Base-by-base conservation (phyloP, 139 green algal genomes). In the Parachlorella kessleri region DNA sequence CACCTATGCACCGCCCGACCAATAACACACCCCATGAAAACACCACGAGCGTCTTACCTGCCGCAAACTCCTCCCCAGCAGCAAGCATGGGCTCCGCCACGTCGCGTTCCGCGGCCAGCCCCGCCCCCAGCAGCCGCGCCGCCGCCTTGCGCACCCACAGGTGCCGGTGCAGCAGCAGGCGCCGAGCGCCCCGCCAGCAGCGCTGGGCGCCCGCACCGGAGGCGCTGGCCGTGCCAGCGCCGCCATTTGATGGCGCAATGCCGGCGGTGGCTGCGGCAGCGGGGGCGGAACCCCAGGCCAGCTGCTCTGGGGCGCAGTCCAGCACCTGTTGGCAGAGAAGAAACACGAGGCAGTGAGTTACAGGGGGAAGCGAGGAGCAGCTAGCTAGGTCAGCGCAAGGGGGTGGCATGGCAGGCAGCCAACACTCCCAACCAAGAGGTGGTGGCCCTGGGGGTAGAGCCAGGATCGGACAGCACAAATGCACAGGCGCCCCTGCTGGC, bases 121-220 rank as follows among this genome's bases (percentile, higher is more conserved):
- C 87, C 10, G 77, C 28, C 6, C 91, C 92, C 36, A 98, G 39
- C 71, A 98, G 83, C 39, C 95, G 86, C 26, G 75, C 85, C 10
- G 88, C 86, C 23, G 89, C 93, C 76, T 92, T 94, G 35, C 93
- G 91, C 69, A 98, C 92, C 95, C 95, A 98, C 64, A 88, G 30
- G 85, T 98, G 95, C 0, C 76, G 81, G 71, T 93, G 85, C 74
- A 91, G 76, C 75, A 80, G 74, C 79, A 75, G 54, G 75, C 55
- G 39, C 53, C 40, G 55, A 4, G 79, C 54, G n/a, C 59, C 55
- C 26, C 38, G 38, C 70, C 79, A 84, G 79, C 48, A 71, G 40
- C 70, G 48, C 54, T 54, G 38, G 30, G 48, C n/a, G n/a, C 36
- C 36, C 36, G 38, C 36, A 33, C 36, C 64, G 33, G 38, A 70